These are phyloP conservation scores for Annona squamosa DNA, from an alignment of 164 flowering plant species.

Conservation along the genomic window DNA sequence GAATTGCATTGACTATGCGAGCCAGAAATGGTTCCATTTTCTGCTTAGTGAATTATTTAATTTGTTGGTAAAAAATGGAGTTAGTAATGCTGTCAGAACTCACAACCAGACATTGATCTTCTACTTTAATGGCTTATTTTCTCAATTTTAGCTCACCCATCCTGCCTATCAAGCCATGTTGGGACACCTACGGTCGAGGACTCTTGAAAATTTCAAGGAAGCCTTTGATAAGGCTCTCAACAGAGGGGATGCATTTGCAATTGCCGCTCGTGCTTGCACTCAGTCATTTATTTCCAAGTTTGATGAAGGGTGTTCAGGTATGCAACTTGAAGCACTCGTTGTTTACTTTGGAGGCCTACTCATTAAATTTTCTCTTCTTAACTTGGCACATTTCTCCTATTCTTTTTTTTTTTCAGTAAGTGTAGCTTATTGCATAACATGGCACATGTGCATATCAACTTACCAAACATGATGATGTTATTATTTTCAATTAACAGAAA, in stretches of 20 bases:
- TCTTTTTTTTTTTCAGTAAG: background rate
- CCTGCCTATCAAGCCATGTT: conserved; percentile 69
- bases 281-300: conserved; percentile 43
- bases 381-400: background rate
- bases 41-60: too few species aligned
- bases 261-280: conserved; percentile 52
- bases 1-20: too few species aligned
- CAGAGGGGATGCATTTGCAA: conserved; percentile 68
- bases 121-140: background rate
- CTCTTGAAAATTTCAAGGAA: conserved; percentile 63
- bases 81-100: too few species aligned
- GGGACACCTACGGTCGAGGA: conserved; percentile 70
- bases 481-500: too few species aligned
- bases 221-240: conserved; percentile 71
- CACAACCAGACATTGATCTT: background rate
- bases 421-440: background rate
- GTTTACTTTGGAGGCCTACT: background rate
- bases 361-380: background rate
- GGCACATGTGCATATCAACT: too few species aligned
- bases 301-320: conserved; percentile 82
- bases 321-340: background rate
- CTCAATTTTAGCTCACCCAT: conserved; percentile 58
- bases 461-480: too few species aligned
- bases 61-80: too few species aligned
- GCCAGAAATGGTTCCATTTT: too few species aligned